Evolutionary conservation across 257 asterid species (phyloP), one percentile per base, ranked within the genome.

Genomic region (Capsicum pubescens): DNA sequence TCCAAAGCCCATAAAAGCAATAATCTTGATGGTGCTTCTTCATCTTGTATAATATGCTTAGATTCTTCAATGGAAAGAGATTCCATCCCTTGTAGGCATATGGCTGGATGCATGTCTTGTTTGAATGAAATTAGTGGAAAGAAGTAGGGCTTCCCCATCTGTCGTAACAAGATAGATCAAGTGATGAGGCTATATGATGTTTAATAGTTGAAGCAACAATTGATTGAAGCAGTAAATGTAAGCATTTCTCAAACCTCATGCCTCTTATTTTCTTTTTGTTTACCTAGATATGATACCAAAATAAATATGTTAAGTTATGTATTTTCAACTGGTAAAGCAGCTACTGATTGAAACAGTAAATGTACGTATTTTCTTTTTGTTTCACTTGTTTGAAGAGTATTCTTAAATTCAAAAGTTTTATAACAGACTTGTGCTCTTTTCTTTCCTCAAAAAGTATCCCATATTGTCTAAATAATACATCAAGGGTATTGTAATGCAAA

Each of bases 81-180:
- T 84, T 95, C 98, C 67, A 71, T 95, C 70, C 99, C 99, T 1
- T 95, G 99, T 83, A 97, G 99, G 8, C 99, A 95, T 89, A 90
- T 95, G 97, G 97, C 93, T 5, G 99, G 99, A 59, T 94, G 99
- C 93, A 92, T 94, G 98, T 80, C 91, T 11, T 95, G 99, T 86
- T 88, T 95, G 90, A 91, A 85, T 44, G 99, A 94, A 74, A 87
- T 94, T 57, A 89, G 90, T 83, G 93, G 86, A 26, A 93, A 95
- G 86, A 90, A 91, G 52, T 94, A 94, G 94, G 99, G 98, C 26
- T 95, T 97, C 92, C 99, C 99, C 2, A 93, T 95, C 2, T 95
- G 98, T 83, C 98, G 98, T 52, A 84, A 94, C 82, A 91, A 91
- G 88, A 95, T 94, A 57, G 93, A 94, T 80, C 97, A 93, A 88